These are phyloP conservation scores for Gossypioides kirkii DNA, from an alignment of 345 rosid species.

Conservation along the genomic window DNA sequence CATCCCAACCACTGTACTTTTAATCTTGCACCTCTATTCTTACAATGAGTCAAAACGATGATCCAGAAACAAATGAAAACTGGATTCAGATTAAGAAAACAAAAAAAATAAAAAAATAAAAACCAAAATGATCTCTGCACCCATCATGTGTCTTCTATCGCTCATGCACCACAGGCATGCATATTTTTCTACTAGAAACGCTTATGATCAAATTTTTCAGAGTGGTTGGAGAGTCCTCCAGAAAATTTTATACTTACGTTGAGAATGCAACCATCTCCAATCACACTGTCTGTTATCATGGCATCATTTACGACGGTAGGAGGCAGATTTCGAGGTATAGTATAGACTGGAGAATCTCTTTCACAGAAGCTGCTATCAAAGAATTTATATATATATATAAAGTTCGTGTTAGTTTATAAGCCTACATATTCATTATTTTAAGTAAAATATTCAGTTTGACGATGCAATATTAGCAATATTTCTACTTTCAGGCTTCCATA, in stretches of 20 bases:
- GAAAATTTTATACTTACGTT: constrained; percentile 37
- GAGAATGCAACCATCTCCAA: constrained; percentile 81
- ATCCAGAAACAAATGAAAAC: constrained; percentile 1
- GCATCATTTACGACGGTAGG: constrained; percentile 56
- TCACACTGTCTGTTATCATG: constrained; percentile 47
- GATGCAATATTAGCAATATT: not conserved
- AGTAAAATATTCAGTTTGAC: constrained; percentile 6
- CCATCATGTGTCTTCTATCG: not conserved
- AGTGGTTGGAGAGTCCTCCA: not conserved
- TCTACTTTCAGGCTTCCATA: constrained; percentile 1
- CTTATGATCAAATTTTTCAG: not conserved
- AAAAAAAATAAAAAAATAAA: not conserved
- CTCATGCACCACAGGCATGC: not conserved
- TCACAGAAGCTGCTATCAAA: constrained; percentile 53
- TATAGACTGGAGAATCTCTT: constrained; percentile 46
- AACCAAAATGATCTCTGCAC: too few relatives aligned
- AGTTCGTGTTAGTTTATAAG: constrained; percentile 16
- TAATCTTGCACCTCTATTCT: constrained; percentile 70
- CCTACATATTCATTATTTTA: not conserved
- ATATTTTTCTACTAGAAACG: not conserved
- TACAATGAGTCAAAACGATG: constrained; percentile 17
- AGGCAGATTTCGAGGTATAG: constrained; percentile 70
- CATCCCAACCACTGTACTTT: constrained; percentile 73
- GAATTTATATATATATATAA: not conserved
- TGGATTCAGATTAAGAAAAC: not conserved